Base-by-base conservation (phyloP, 2,329 filamentous ascomycete genomes). In the Sporothrix phasma region DNA sequence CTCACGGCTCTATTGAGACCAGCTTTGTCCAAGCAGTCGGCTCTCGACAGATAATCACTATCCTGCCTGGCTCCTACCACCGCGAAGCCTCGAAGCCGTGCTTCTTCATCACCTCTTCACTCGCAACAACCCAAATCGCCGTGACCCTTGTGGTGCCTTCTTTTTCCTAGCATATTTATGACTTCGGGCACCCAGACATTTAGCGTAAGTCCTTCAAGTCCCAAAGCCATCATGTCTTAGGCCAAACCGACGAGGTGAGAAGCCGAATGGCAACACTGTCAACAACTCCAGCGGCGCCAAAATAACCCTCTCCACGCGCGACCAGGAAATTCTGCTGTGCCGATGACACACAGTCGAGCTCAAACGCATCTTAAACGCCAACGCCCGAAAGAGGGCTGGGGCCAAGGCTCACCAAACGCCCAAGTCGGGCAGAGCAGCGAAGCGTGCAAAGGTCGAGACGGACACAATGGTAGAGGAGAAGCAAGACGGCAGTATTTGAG, bases 251-350 rank as follows among this genome's bases (percentile, higher is more conserved):
- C 8, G 37, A 41, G 22, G 37, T n/a, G 54, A 58, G 37, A 43
- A 58, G 37, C 3, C 43, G 15, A 10, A 3, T 17, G 31, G 26
- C 31, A 29, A 31, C 17, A n/a, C 11, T 22, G 11, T 15, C 39
- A 45, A 45, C 24, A 26, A 15, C n/a, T 4, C 13, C 13, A 6
- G 39, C 26, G 37, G 4, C 11, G 4, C 17, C 31, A 68, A 63
- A 29, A 61, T 51, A 3, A 22, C 5, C 5, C 46, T 67, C 2
- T 53, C 61, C 15, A 11, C 34, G 11, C 64, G 67, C 1, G 67
- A 67, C n/a, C 66, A 67, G 19, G 63, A 68, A 24, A 37, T 66
- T 26, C 63, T 68, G 4, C 63, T 68, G 64, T 8, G 47, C 24
- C 13, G 13, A 11, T 8, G 43, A 34, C 4, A 10, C 22, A 31